phyloP scores from a whole-genome alignment of 257 asterid species.

The Lavandula angustifolia region DNA sequence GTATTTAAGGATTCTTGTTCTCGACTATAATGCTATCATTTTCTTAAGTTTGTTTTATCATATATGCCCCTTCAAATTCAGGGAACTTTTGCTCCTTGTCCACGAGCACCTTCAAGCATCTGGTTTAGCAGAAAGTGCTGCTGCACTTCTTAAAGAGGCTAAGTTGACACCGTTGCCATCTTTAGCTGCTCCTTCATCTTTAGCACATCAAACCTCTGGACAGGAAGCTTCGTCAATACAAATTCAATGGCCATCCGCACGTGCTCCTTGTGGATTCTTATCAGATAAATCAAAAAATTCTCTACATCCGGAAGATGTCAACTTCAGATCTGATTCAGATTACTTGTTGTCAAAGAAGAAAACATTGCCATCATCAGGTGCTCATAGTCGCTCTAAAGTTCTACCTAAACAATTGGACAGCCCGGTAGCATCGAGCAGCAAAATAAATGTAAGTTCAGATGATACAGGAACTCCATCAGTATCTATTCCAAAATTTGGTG shows the following conservation, averaged over 20 bases:
- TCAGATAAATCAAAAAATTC: constrained; percentile 55
- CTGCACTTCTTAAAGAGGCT: constrained; percentile 82
- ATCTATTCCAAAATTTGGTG: constrained; percentile 47
- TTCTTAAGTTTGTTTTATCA: constrained; percentile 20
- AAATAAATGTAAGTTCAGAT: constrained; percentile 40
- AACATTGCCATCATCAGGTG: constrained; percentile 42
- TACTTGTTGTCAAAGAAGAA: constrained; percentile 59
- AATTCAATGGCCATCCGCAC: constrained; percentile 91
- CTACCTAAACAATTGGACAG: constrained; percentile 46
- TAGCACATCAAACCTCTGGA: constrained; percentile 65
- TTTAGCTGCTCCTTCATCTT: constrained; percentile 83
- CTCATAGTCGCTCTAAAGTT: constrained; percentile 43
- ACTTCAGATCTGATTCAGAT: constrained; percentile 53
- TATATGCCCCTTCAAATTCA: constrained; percentile 36
- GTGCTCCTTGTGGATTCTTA: constrained; percentile 69
- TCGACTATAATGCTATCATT: constrained; percentile 2
- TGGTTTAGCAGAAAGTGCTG: constrained; percentile 75
- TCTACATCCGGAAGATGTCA: constrained; percentile 47
- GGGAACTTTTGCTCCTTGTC: constrained; percentile 90
- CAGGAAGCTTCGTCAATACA: constrained; percentile 68
- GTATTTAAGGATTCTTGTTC: constrained; percentile 43
- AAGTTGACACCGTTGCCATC: constrained; percentile 89
- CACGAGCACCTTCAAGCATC: constrained; percentile 97
- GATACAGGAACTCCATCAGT: constrained; percentile 54
- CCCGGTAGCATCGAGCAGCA: constrained; percentile 46